Percentiles rank a stretch among this genome's conserved stretches.
phyloP scores from a whole-genome alignment of 1,284 basidiomycete genomes.

The Cutaneotrichosporon cavernicola region DNA sequence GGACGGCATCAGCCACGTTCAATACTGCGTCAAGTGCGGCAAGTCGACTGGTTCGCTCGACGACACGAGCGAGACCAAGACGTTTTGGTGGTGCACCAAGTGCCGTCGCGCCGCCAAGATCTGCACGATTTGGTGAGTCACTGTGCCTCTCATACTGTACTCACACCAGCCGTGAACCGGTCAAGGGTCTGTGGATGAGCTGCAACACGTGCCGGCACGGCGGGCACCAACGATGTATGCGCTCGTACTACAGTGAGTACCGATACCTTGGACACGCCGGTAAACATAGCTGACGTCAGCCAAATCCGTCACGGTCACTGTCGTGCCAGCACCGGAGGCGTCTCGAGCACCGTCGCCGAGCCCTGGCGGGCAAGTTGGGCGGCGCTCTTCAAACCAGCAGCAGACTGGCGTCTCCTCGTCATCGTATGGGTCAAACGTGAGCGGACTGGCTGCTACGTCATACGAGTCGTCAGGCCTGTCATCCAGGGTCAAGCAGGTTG shows the following conservation, averaged over 20 bases:
- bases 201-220: slow-evolving; percentile 46
- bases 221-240: slow-evolving; percentile 45
- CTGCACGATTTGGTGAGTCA: slow-evolving; percentile 43
- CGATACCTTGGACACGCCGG: neutral
- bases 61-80: slow-evolving; percentile 36
- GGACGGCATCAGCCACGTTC: slow-evolving; percentile 43
- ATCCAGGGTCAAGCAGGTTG: neutral
- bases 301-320: slow-evolving; percentile 12
- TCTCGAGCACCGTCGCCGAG: slow-evolving; percentile 12
- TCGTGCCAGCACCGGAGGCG: neutral
- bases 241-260: slow-evolving; percentile 39
- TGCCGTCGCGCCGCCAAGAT: slow-evolving; percentile 38
- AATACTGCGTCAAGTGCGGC: slow-evolving; percentile 39
- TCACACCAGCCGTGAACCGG: slow-evolving; percentile 34
- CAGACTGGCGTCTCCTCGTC: neutral
- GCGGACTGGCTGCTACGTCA: slow-evolving; percentile 7
- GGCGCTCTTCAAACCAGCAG: neutral
- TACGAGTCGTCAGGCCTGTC: slow-evolving; percentile 11
- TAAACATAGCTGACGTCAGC: slow-evolving; percentile 10
- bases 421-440: slow-evolving; percentile 4
- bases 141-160: neutral
- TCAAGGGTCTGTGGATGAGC: slow-evolving; percentile 44
- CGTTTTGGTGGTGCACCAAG: slow-evolving; percentile 46
- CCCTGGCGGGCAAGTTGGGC: neutral
- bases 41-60: slow-evolving; percentile 46